Evolutionary conservation across 306 rosid genomes (phyloP).

Genomic region (Heteromeles arbutifolia): DNA sequence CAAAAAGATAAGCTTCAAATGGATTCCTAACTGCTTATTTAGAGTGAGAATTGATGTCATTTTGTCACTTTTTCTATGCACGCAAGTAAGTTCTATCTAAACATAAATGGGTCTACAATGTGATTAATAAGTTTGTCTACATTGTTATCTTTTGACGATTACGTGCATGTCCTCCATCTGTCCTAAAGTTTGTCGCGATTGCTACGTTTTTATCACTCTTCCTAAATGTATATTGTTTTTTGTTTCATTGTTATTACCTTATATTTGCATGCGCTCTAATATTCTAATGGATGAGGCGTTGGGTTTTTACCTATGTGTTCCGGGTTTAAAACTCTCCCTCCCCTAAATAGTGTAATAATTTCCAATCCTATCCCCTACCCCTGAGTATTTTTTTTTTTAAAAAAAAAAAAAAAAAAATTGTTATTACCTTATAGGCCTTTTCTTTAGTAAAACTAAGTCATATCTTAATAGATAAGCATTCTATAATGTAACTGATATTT

Average conservation of each 20-base stretch:
- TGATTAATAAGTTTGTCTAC: neutral
- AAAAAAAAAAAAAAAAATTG: too few species aligned
- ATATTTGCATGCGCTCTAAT: too few species aligned
- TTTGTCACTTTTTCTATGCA: neutral
- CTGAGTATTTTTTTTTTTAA: too few species aligned
- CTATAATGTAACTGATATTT: neutral
- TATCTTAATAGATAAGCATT: too few species aligned
- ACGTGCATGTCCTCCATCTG: neutral
- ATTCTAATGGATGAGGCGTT: too few species aligned
- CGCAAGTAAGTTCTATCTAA: too few species aligned
- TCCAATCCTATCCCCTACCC: too few species aligned
- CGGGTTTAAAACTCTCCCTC: too few species aligned
- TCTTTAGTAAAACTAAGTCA: too few species aligned
- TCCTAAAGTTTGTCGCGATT: neutral
- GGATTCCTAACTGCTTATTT: neutral
- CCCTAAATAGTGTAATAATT: too few species aligned
- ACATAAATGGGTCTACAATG: neutral
- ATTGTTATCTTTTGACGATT: neutral
- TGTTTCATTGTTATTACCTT: neutral
- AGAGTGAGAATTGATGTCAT: neutral
- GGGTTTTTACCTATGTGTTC: too few species aligned
- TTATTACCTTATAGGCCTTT: too few species aligned
- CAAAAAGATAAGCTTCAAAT: neutral
- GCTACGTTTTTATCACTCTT: neutral
- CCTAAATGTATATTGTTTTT: neutral